Conservation (phyloP, 176 grass and related monocot genomes). For the Saccharum officinarum region DNA sequence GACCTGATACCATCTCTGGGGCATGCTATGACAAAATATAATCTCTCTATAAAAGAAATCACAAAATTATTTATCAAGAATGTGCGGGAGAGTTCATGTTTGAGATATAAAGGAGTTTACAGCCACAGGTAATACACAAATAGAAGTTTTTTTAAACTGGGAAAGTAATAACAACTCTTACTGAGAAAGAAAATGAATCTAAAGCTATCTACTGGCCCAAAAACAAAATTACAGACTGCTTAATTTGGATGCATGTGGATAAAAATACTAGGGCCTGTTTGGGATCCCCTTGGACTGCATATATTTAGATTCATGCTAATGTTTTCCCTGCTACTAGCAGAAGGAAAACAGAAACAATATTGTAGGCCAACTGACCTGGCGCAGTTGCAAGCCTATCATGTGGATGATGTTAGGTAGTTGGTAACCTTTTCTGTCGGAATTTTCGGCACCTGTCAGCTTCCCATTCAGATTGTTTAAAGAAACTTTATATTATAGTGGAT, state of each 20-base stretch:
- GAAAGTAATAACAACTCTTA: background rate
- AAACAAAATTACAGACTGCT: background rate
- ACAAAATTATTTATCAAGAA: background rate
- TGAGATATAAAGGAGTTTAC: background rate
- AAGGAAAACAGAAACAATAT: conserved; percentile 9
- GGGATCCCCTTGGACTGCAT: background rate
- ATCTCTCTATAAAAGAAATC: background rate
- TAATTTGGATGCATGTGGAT: background rate
- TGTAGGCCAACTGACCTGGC: background rate
- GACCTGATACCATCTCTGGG: background rate
- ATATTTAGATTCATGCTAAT: background rate
- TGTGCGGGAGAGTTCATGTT: background rate
- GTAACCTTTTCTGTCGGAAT: background rate
- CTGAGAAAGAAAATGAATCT: background rate
- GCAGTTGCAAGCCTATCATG: background rate
- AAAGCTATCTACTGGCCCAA: background rate
- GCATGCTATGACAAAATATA: background rate
- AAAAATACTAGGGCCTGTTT: background rate
- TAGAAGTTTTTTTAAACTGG: background rate
- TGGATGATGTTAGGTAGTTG: background rate
- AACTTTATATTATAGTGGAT: background rate
- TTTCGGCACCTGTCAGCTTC: background rate
- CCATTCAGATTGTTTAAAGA: background rate
- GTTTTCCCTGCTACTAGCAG: background rate
- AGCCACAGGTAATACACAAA: background rate